A percentile compares a stretch with the other conserved stretches of the same genome.
Conservation (phyloP, 2,329 filamentous ascomycete species). For the Fusarium robinianum region DNA sequence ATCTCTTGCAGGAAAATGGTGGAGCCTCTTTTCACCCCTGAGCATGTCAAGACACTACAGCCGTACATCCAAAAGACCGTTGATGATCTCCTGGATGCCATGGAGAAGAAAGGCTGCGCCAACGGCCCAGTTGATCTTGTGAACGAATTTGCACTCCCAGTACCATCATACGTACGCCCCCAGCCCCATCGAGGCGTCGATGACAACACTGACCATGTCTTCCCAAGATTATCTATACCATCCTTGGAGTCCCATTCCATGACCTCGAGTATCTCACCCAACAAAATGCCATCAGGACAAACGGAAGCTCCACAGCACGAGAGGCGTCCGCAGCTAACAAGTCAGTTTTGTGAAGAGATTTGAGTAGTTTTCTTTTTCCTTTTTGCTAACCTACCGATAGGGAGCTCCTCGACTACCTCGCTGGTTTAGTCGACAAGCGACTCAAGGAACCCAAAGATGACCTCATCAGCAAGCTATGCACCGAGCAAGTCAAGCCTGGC, state of each 20-base stretch:
- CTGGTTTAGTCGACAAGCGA: conserved; percentile 47
- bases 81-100: conserved; percentile 46
- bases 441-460: conserved; percentile 48
- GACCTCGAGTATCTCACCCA: conserved; percentile 52
- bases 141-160: conserved; percentile 51
- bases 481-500: conserved; percentile 47
- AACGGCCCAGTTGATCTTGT: conserved; percentile 50
- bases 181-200: neutral
- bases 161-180: conserved; percentile 50
- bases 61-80: conserved; percentile 54
- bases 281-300: conserved; percentile 52
- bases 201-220: conserved; percentile 37
- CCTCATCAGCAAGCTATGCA: conserved; percentile 50
- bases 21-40: conserved; percentile 47
- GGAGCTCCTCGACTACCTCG: conserved; percentile 52
- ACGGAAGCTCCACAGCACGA: conserved; percentile 51
- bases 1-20: conserved; percentile 48
- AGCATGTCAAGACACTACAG: conserved; percentile 45
- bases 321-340: conserved; percentile 52
- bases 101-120: conserved; percentile 44
- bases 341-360: too few relatives aligned
- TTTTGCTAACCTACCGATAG: conserved; percentile 31
- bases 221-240: conserved; percentile 53
- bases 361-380: too few relatives aligned
- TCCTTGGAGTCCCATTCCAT: conserved; percentile 53